These are phyloP conservation scores for Amesomyces nigricolor DNA, from an alignment of 2,329 filamentous ascomycete species.

Conservation along the genomic window DNA sequence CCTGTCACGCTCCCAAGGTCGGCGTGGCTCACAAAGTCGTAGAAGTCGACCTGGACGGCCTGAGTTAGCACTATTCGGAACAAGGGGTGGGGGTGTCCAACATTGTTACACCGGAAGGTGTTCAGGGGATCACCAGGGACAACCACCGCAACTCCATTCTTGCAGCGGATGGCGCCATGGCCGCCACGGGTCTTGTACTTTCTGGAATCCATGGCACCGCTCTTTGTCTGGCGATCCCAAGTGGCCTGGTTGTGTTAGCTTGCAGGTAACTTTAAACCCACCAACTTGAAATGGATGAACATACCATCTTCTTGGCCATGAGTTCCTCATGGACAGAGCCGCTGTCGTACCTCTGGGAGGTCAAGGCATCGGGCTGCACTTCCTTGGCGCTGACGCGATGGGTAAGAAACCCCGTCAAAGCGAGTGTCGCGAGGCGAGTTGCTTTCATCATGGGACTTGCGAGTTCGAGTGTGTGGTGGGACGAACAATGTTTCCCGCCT, in stretches of 20 bases:
- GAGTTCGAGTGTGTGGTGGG: too few relatives aligned
- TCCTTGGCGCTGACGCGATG: too few relatives aligned
- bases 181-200: constrained; percentile 18
- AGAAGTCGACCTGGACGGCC: constrained; percentile 40
- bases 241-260: constrained; percentile 16
- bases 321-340: constrained; percentile 18
- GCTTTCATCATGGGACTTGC: too few relatives aligned
- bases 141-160: constrained; percentile 39
- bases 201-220: constrained; percentile 17
- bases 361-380: background rate
- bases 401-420: too few relatives aligned
- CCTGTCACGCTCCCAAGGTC: constrained; percentile 43
- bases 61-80: too few relatives aligned
- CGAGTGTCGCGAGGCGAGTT: too few relatives aligned
- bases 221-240: background rate
- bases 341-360: constrained; percentile 13
- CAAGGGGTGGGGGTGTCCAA: too few relatives aligned
- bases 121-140: constrained; percentile 41
- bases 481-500: too few relatives aligned
- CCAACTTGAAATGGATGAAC: constrained; percentile 4
- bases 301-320: constrained; percentile 17
- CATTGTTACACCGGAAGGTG: constrained; percentile 38
- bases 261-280: background rate
- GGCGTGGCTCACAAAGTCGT: constrained; percentile 50
- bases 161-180: constrained; percentile 30